A percentile compares a stretch with the other conserved stretches of the same genome.
Evolutionary conservation across 345 rosid genomes (phyloP).

Genomic region (Carallia pectinifolia): DNA sequence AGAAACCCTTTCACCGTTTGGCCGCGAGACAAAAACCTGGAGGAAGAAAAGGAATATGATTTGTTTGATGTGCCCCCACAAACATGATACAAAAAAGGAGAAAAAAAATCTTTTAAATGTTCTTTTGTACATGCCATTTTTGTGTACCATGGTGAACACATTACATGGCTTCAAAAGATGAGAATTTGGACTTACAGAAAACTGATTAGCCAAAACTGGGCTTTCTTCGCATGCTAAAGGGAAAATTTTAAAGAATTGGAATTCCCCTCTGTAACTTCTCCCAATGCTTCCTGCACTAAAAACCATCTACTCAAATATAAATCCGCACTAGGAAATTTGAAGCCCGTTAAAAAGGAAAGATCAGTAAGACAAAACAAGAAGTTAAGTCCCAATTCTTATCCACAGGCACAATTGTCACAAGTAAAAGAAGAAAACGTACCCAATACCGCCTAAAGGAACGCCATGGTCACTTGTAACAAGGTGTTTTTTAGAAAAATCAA

Average conservation of each 20-base stretch:
- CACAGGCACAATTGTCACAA: not conserved
- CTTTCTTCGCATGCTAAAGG: conserved; percentile 48
- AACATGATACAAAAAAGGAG: too few species aligned
- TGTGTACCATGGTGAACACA: too few species aligned
- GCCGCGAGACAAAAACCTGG: conserved; percentile 79
- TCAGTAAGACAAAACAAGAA: not conserved
- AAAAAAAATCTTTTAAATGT: too few species aligned
- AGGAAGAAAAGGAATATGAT: not conserved
- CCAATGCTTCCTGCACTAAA: conserved; percentile 75
- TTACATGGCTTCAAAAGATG: not conserved
- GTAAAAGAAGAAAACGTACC: conserved; percentile 40
- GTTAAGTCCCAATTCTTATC: too few species aligned
- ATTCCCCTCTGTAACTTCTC: conserved; percentile 66
- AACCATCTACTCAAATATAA: not conserved
- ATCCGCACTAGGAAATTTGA: not conserved
- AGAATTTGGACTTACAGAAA: conserved; percentile 47
- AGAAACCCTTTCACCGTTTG: conserved; percentile 60
- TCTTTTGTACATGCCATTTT: too few species aligned
- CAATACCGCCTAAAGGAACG: conserved; percentile 73
- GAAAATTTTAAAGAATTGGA: conserved; percentile 51
- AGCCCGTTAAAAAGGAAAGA: not conserved
- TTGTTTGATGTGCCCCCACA: too few species aligned
- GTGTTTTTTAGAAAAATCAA: conserved; percentile 49
- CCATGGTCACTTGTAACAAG: conserved; percentile 58
- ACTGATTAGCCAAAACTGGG: conserved; percentile 61